Evolutionary conservation across 2,329 filamentous ascomycete species (phyloP).

Genomic region (Dothistroma pini): DNA sequence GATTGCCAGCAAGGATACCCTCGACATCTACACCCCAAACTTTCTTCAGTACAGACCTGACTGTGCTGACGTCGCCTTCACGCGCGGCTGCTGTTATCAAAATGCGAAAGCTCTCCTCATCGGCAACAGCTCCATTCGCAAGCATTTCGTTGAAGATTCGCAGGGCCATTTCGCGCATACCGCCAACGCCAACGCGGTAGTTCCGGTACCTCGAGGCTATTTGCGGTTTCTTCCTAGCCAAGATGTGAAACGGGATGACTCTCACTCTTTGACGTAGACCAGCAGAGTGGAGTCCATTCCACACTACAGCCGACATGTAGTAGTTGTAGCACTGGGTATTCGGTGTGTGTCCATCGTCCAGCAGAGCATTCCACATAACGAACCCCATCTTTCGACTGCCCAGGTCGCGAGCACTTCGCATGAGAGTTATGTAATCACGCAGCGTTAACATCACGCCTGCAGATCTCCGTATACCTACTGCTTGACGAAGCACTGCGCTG

Average conservation of each 20-base stretch:
- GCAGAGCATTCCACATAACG: constrained; percentile 47
- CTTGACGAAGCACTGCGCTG: constrained; percentile 34
- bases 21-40: constrained; percentile 55
- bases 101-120: constrained; percentile 53
- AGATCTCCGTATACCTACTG: constrained; percentile 39
- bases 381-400: constrained; percentile 45
- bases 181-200: constrained; percentile 30
- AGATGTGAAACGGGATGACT: constrained; percentile 35
- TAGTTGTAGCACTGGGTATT: constrained; percentile 54
- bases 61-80: constrained; percentile 48
- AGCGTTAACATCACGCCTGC: constrained; percentile 40
- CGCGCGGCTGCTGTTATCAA: constrained; percentile 52
- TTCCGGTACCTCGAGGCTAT: constrained; percentile 14
- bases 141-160: constrained; percentile 49
- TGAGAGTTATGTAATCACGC: constrained; percentile 50
- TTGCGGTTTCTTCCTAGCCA: constrained; percentile 16
- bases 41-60: constrained; percentile 48
- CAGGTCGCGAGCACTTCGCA: constrained; percentile 50
- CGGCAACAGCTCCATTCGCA: constrained; percentile 39
- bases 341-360: constrained; percentile 38
- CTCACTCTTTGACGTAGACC: constrained; percentile 39
- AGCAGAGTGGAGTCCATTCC: constrained; percentile 37
- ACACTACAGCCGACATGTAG: constrained; percentile 50
- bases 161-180: constrained; percentile 32
- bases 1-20: constrained; percentile 34